phyloP scores from a whole-genome alignment of 768 basidiomycete species.

The Lenzites betulinus region DNA sequence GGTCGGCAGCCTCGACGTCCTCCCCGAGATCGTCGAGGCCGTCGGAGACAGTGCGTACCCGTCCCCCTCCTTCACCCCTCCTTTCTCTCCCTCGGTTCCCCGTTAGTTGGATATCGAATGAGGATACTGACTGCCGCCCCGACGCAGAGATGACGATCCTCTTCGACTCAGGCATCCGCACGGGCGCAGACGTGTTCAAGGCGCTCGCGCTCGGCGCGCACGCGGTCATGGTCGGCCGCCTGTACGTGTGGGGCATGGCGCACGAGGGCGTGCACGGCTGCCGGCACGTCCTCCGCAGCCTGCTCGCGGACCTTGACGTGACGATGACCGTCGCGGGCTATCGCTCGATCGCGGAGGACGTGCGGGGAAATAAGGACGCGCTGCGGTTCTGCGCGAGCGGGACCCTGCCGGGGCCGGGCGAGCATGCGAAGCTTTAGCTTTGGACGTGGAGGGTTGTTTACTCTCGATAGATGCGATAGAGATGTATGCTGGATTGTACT shows the following conservation, averaged over 20 bases:
- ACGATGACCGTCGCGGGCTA: conserved; percentile 47
- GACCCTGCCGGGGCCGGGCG: conserved; percentile 30
- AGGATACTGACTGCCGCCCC: too few species aligned
- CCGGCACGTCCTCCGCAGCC: conserved; percentile 53
- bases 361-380: conserved; percentile 35
- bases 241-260: conserved; percentile 54
- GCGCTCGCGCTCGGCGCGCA: conserved; percentile 58
- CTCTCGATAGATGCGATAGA: neutral
- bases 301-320: conserved; percentile 50
- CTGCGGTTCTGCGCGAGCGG: conserved; percentile 38
- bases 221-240: conserved; percentile 50
- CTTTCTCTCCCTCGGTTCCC: too few species aligned
- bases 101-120: too few species aligned
- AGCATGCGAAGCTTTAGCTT: conserved; percentile 37
- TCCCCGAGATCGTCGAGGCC: conserved; percentile 53
- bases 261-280: conserved; percentile 55
- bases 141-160: conserved; percentile 50
- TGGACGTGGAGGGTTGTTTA: neutral
- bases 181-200: conserved; percentile 56
- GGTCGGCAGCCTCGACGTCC: conserved; percentile 49
- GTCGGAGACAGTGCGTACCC: conserved; percentile 47
- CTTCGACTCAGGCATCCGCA: conserved; percentile 56
- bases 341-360: conserved; percentile 36
- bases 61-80: conserved; percentile 15
- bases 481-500: too few species aligned